Evolutionary conservation across 2,329 filamentous ascomycete genomes (phyloP).

Genomic region (Trichoderma asperellum): DNA sequence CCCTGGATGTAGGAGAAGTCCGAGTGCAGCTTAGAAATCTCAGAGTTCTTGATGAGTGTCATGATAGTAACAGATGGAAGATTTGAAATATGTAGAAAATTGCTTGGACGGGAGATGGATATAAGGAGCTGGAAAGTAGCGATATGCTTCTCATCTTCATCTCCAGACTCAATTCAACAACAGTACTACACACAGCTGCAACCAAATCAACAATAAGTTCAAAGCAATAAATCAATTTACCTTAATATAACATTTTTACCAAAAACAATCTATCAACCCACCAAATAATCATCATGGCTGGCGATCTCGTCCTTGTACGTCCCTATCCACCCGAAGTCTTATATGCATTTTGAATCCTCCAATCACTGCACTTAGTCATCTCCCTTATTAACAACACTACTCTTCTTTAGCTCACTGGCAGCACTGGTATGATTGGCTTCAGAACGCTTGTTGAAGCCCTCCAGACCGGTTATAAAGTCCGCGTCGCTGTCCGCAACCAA

Average conservation of each 20-base stretch:
- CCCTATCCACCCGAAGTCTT: background rate
- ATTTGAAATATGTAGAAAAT: background rate
- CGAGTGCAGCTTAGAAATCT: constrained; percentile 2
- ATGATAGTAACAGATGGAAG: background rate
- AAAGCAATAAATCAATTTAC: background rate
- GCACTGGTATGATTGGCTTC: constrained; percentile 40
- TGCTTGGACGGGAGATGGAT: background rate
- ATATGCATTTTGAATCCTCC: background rate
- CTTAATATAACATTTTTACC: background rate
- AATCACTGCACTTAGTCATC: background rate
- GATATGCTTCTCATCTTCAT: background rate
- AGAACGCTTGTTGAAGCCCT: constrained; percentile 35
- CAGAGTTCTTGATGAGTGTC: background rate
- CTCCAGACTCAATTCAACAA: background rate
- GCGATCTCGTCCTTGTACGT: constrained; percentile 27
- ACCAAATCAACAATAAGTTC: background rate
- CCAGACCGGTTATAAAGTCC: constrained; percentile 36
- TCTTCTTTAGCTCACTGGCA: constrained; percentile 36
- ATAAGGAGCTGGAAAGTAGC: background rate
- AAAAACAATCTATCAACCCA: background rate
- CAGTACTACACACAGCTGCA: background rate
- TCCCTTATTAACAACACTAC: background rate
- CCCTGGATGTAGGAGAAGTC: background rate
- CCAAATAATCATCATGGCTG: constrained; percentile 15
- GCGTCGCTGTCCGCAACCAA: constrained; percentile 38